Conservation (phyloP, 495 filamentous ascomycete genomes). For the Penicillium cataractarum region DNA sequence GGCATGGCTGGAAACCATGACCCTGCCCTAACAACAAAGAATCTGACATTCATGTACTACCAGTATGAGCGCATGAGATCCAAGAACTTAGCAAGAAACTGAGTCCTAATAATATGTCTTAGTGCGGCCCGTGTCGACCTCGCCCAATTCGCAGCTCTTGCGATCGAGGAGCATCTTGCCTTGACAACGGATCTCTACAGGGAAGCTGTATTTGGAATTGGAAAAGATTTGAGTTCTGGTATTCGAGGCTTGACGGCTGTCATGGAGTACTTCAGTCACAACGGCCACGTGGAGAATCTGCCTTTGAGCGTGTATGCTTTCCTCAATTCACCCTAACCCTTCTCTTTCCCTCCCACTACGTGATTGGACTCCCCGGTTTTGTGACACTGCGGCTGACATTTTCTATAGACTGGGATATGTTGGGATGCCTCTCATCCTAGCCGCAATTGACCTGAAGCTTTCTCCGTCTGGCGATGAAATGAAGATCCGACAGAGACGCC, state of each 20-base stretch:
- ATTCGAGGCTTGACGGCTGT: conserved; percentile 28
- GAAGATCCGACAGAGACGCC: conserved; percentile 22
- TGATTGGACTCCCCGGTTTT: neutral
- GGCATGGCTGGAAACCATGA: conserved; percentile 21
- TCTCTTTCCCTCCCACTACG: neutral
- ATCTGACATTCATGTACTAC: conserved; percentile 56
- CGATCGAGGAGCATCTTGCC: conserved; percentile 29
- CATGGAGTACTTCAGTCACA: conserved; percentile 39
- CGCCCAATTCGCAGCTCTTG: conserved; percentile 32
- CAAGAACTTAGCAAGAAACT: no score
- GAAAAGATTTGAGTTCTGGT: conserved; percentile 24
- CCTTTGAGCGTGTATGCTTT: conserved; percentile 37
- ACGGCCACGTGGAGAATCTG: conserved; percentile 28
- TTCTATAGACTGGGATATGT: conserved; percentile 33
- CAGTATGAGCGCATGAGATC: conserved; percentile 36
- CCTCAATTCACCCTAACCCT: neutral
- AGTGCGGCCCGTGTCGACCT: conserved; percentile 35
- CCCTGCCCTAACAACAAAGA: conserved; percentile 43
- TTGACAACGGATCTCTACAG: conserved; percentile 22
- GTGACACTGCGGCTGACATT: neutral
- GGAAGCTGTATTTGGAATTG: conserved; percentile 17
- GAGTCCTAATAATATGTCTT: neutral
- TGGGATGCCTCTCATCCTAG: conserved; percentile 39
- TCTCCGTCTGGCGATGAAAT: conserved; percentile 29
- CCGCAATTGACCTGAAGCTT: conserved; percentile 42